A percentile compares a stretch with the other conserved stretches of the same genome.
Evolutionary conservation across 208 protist species (phyloP).

Genomic region (Crithidia expoeki): DNA sequence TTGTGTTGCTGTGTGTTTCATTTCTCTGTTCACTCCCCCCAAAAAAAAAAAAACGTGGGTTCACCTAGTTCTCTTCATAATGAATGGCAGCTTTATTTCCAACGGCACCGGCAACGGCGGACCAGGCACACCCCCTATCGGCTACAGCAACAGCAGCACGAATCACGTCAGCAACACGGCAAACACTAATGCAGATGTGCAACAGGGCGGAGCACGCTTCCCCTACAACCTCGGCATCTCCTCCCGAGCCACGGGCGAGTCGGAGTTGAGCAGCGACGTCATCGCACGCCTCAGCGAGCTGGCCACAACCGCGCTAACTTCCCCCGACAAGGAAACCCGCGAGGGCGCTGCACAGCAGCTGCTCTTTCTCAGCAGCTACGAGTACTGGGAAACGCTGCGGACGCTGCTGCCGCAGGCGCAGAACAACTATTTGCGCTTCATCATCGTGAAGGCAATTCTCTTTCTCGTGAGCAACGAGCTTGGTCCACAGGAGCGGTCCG

Average conservation of each 20-base stretch:
- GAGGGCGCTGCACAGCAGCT: slow-evolving; percentile 66
- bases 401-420: slow-evolving; percentile 46
- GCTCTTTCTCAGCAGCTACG: slow-evolving; percentile 79
- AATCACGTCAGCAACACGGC: not conserved
- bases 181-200: not conserved
- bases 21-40: not conserved
- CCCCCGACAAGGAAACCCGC: slow-evolving; percentile 56
- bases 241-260: not conserved
- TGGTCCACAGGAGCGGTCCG: slow-evolving; percentile 73
- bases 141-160: slow-evolving; percentile 1
- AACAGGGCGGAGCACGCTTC: not conserved
- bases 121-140: slow-evolving; percentile 7
- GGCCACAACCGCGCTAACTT: slow-evolving; percentile 56
- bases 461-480: slow-evolving; percentile 91
- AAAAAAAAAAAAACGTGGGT: too few relatives aligned
- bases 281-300: slow-evolving; percentile 45
- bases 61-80: too few relatives aligned
- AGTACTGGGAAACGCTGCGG: slow-evolving; percentile 77
- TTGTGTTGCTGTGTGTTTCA: not conserved
- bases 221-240: slow-evolving; percentile 5
- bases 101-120: not conserved
- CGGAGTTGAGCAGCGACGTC: slow-evolving; percentile 19
- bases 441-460: slow-evolving; percentile 79
- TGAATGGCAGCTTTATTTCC: slow-evolving; percentile 19
- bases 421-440: slow-evolving; percentile 83